These are phyloP conservation scores for Colletotrichum eleusines DNA, from an alignment of 2,329 filamentous ascomycete species.

Conservation along the genomic window DNA sequence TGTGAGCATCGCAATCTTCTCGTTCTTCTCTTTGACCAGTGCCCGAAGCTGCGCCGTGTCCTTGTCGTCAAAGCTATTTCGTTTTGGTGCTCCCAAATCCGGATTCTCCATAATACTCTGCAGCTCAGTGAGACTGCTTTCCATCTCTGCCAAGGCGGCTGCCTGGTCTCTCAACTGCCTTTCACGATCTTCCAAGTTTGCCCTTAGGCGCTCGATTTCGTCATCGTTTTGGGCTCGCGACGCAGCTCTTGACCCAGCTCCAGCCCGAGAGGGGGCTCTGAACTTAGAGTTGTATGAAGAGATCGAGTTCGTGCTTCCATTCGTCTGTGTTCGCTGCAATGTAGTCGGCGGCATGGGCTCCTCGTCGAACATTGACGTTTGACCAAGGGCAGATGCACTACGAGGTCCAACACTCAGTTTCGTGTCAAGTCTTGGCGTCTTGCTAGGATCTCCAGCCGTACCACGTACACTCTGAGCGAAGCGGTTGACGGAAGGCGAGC, in stretches of 20 bases:
- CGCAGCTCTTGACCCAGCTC: conserved; percentile 49
- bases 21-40: conserved; percentile 93
- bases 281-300: conserved; percentile 67
- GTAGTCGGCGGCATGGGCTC: conserved; percentile 69
- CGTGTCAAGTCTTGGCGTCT: conserved; percentile 62
- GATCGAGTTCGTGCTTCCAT: conserved; percentile 65
- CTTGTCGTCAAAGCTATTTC: conserved; percentile 71
- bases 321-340: conserved; percentile 64
- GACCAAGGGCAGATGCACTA: conserved; percentile 70
- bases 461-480: conserved; percentile 75
- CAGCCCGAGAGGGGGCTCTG: conserved; percentile 65
- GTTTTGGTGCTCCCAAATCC: conserved; percentile 56
- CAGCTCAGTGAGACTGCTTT: conserved; percentile 85
- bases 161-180: conserved; percentile 91
- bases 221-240: conserved; percentile 69
- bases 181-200: conserved; percentile 85
- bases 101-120: conserved; percentile 74
- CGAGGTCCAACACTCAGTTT: conserved; percentile 66
- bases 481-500: conserved; percentile 71
- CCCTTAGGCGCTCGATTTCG: conserved; percentile 79
- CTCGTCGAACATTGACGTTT: conserved; percentile 62
- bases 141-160: conserved; percentile 87
- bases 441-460: conserved; percentile 71
- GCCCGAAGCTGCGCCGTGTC: conserved; percentile 82
- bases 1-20: conserved; percentile 93